Conservation (phyloP, 495 filamentous ascomycete species). For the Recurvomyces mirabilis region DNA sequence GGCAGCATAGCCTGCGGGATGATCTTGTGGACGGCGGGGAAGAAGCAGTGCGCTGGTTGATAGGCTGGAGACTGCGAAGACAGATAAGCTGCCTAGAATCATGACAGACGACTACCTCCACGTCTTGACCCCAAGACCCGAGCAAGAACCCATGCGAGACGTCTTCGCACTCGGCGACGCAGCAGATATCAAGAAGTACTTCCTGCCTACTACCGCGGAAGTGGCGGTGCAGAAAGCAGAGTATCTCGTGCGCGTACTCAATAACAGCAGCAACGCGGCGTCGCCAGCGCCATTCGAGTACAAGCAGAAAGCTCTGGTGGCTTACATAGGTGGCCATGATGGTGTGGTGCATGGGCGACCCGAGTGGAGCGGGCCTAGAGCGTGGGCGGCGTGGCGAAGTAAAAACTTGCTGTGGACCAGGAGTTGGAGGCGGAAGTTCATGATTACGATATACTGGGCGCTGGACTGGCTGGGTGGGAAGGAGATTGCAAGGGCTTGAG, state of each 20-base stretch:
- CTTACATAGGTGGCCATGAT: slow-evolving; percentile 16
- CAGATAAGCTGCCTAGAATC: slow-evolving; percentile 20
- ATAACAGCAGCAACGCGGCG: slow-evolving; percentile 2
- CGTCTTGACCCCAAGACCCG: slow-evolving; percentile 10
- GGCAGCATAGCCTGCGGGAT: slow-evolving; percentile 24
- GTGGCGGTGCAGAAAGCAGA: slow-evolving; percentile 28
- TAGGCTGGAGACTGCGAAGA: slow-evolving; percentile 21
- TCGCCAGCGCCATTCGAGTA: slow-evolving; percentile 12
- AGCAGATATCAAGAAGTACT: slow-evolving; percentile 23
- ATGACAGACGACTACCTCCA: slow-evolving; percentile 26
- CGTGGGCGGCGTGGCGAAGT: slow-evolving; percentile 26
- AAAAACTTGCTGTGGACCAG: slow-evolving; percentile 23
- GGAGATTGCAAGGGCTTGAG: too few species aligned
- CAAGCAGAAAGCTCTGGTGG: slow-evolving; percentile 14
- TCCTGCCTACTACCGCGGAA: slow-evolving; percentile 26
- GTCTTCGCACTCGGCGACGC: slow-evolving; percentile 28
- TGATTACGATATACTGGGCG: slow-evolving; percentile 22
- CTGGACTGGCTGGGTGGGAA: slow-evolving; percentile 19
- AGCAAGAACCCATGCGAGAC: slow-evolving; percentile 5
- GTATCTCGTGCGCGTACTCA: slow-evolving; percentile 23
- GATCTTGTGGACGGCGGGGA: slow-evolving; percentile 31
- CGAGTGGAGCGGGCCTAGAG: slow-evolving; percentile 22
- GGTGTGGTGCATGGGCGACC: slow-evolving; percentile 20
- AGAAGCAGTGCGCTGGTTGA: slow-evolving; percentile 23
- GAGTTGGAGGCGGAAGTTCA: slow-evolving; percentile 22